Evolutionary conservation across 2,329 filamentous ascomycete species (phyloP).

Genomic region (Sporothrix mexicana): DNA sequence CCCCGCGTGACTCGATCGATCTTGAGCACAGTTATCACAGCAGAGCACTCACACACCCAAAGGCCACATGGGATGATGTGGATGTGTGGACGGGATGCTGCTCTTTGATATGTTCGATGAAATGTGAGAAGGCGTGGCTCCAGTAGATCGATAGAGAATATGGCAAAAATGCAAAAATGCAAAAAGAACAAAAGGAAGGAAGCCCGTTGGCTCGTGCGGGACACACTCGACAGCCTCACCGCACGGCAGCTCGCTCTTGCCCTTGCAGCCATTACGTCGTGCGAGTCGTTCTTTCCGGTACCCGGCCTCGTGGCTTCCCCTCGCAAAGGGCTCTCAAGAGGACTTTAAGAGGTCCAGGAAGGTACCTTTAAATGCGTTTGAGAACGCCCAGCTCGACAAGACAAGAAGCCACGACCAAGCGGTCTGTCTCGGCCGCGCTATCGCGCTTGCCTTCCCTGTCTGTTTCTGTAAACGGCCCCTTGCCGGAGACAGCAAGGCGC

Average conservation of each 20-base stretch:
- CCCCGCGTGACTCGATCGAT: conserved; percentile 28
- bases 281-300: conserved; percentile 4
- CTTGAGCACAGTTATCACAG: conserved; percentile 21
- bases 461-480: conserved; percentile 5
- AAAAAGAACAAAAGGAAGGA: no score
- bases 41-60: background rate
- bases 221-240: conserved; percentile 1
- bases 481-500: conserved; percentile 19
- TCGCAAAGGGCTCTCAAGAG: background rate
- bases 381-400: no score
- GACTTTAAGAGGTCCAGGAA: background rate
- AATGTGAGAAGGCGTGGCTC: conserved; percentile 12
- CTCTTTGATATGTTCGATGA: conserved; percentile 6
- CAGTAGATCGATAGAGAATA: background rate
- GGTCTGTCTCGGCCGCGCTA: conserved; percentile 5
- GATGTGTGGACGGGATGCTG: background rate
- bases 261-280: conserved; percentile 14
- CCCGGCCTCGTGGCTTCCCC: conserved; percentile 12
- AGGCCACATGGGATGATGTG: background rate
- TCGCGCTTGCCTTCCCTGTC: background rate
- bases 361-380: background rate
- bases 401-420: conserved; percentile 10
- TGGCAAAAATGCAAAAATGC: no score
- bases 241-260: background rate
- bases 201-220: background rate